Evolutionary conservation across 2,329 filamentous ascomycete genomes (phyloP).

Genomic region (Celoporthe dispersa): DNA sequence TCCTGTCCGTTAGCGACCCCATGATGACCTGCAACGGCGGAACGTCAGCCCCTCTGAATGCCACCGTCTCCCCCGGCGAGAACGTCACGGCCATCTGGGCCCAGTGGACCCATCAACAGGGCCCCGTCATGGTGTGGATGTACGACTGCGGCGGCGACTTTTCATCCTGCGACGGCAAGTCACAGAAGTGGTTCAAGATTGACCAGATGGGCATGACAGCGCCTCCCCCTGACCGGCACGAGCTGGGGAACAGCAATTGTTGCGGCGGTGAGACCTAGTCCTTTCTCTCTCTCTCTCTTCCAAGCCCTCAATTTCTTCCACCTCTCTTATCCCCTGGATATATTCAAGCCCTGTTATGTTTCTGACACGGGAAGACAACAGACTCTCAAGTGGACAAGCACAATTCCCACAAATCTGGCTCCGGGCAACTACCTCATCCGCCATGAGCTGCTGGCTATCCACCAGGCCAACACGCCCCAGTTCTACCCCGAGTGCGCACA

Average conservation of each 20-base stretch:
- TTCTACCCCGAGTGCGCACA: slow-evolving; percentile 64
- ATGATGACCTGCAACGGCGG: slow-evolving; percentile 63
- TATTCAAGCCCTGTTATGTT: background rate
- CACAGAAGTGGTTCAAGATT: slow-evolving; percentile 63
- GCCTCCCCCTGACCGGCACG: slow-evolving; percentile 46
- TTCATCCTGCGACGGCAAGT: slow-evolving; percentile 54
- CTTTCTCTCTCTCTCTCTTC: background rate
- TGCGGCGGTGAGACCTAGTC: slow-evolving; percentile 34
- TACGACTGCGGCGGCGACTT: slow-evolving; percentile 57
- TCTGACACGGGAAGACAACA: background rate
- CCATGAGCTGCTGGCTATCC: slow-evolving; percentile 60
- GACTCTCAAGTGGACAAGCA: slow-evolving; percentile 53
- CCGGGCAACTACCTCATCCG: slow-evolving; percentile 61
- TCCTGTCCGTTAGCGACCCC: slow-evolving; percentile 50
- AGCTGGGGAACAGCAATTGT: slow-evolving; percentile 55
- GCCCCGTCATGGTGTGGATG: slow-evolving; percentile 62
- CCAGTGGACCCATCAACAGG: slow-evolving; percentile 63
- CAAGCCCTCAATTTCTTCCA: background rate
- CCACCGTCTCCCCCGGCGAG: slow-evolving; percentile 50
- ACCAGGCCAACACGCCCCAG: slow-evolving; percentile 55
- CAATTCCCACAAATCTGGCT: slow-evolving; percentile 52
- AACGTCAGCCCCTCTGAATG: slow-evolving; percentile 49
- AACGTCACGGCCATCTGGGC: slow-evolving; percentile 55
- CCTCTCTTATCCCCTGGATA: background rate
- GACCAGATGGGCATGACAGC: slow-evolving; percentile 56